A percentile compares a stretch with the other conserved stretches of the same genome.
phyloP scores from a whole-genome alignment of 768 basidiomycete species.

The Mycena vitilis region DNA sequence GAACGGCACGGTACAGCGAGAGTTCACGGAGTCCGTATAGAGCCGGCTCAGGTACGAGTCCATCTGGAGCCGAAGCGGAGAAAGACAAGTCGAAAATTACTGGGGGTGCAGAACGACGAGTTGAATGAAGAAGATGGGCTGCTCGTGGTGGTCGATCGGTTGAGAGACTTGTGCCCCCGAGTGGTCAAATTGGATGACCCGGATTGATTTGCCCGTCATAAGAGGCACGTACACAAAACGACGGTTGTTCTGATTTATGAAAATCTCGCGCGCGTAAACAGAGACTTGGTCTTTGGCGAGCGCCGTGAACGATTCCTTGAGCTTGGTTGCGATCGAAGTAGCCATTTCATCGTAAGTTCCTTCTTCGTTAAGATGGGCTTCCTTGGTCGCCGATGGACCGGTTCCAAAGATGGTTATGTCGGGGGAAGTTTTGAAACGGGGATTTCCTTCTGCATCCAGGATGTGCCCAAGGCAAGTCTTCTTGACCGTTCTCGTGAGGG shows the following conservation, averaged over 20 bases:
- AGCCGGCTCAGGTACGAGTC: too few relatives aligned
- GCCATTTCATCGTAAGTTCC: neutral
- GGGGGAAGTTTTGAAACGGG: constrained; percentile 20
- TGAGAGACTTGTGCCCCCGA: constrained; percentile 30
- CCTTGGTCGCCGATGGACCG: constrained; percentile 15
- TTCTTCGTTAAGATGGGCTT: neutral
- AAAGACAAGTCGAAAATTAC: too few relatives aligned
- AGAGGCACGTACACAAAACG: constrained; percentile 35
- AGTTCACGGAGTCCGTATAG: too few relatives aligned
- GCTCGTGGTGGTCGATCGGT: constrained; percentile 35
- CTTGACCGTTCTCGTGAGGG: too few relatives aligned
- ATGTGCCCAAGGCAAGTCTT: too few relatives aligned
- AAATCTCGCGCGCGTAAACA: constrained; percentile 35
- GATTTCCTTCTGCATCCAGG: too few relatives aligned
- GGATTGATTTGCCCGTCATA: constrained; percentile 28
- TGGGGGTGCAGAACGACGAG: constrained; percentile 40
- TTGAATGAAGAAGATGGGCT: constrained; percentile 34
- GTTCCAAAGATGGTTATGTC: constrained; percentile 26
- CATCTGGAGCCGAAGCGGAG: too few relatives aligned
- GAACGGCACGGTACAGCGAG: too few relatives aligned
- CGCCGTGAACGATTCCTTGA: neutral
- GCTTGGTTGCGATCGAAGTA: constrained; percentile 28
- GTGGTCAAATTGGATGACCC: constrained; percentile 38
- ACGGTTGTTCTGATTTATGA: constrained; percentile 39
- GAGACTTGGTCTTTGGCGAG: constrained; percentile 28